phyloP scores from a whole-genome alignment of 2,329 filamentous ascomycete species.

The Pseudonectria buxi region DNA sequence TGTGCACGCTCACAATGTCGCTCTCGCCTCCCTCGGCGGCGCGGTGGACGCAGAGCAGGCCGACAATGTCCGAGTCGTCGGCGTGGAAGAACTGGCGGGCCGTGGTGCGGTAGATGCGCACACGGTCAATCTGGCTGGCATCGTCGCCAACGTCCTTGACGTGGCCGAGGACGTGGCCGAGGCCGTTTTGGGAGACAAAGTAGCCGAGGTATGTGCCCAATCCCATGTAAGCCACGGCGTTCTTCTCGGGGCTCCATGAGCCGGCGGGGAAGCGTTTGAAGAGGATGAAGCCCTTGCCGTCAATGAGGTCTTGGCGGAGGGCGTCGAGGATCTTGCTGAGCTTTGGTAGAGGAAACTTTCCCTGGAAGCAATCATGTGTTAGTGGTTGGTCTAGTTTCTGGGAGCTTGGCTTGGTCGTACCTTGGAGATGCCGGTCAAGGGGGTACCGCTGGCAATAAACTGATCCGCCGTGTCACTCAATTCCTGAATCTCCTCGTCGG shows the following conservation, averaged over 20 bases:
- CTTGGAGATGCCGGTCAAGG: conserved; percentile 60
- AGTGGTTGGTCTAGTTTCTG: not conserved
- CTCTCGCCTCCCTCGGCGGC: conserved; percentile 77
- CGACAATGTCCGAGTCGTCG: conserved; percentile 77
- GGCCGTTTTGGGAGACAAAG: conserved; percentile 79
- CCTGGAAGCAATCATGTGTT: conserved; percentile 15
- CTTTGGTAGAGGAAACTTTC: conserved; percentile 38
- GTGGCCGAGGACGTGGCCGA: conserved; percentile 79
- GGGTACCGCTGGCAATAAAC: conserved; percentile 59
- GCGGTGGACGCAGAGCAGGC: conserved; percentile 71
- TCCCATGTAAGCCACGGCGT: conserved; percentile 84
- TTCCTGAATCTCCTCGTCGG: conserved; percentile 58
- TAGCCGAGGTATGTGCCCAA: conserved; percentile 80
- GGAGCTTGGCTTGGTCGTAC: no score
- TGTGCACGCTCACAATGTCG: conserved; percentile 71
- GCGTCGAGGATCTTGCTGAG: conserved; percentile 29
- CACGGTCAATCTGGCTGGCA: conserved; percentile 71
- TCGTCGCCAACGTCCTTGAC: conserved; percentile 86
- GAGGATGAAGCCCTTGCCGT: conserved; percentile 84
- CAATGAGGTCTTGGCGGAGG: conserved; percentile 44
- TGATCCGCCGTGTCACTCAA: conserved; percentile 59
- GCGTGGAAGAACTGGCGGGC: conserved; percentile 54
- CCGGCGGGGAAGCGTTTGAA: conserved; percentile 79
- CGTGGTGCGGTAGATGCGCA: conserved; percentile 85
- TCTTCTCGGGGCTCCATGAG: conserved; percentile 72